Percentiles rank a stretch among this genome's conserved stretches.
phyloP scores from a whole-genome alignment of 257 asterid genomes.

The Petunia secreta region DNA sequence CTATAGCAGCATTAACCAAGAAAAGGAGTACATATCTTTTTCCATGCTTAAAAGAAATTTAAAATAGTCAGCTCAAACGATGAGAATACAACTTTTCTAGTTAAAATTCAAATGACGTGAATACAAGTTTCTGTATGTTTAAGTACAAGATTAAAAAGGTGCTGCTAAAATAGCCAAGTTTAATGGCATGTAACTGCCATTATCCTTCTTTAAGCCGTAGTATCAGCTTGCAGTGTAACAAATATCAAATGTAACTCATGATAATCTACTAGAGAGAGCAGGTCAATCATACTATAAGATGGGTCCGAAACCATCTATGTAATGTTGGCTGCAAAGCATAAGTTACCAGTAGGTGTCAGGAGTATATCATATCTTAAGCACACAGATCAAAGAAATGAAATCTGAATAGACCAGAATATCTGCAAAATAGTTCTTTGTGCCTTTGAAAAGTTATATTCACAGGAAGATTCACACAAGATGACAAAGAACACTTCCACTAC shows the following conservation, averaged over 20 bases:
- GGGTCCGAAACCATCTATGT: neutral
- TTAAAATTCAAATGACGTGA: neutral
- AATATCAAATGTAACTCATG: neutral
- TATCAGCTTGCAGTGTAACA: constrained; percentile 5
- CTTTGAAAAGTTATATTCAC: neutral
- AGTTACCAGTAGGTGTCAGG: neutral
- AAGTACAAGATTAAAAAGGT: neutral
- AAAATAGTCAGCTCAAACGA: neutral
- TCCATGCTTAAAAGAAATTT: constrained; percentile 19
- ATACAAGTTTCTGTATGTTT: neutral
- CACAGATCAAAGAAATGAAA: neutral
- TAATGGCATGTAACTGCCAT: neutral
- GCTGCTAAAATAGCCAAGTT: neutral
- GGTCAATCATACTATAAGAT: neutral
- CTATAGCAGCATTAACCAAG: constrained; percentile 7
- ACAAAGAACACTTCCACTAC: neutral
- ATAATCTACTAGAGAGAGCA: neutral
- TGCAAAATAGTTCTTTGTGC: neutral
- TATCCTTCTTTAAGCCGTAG: neutral
- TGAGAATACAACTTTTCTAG: no score
- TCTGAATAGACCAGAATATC: constrained; percentile 4
- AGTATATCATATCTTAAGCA: neutral
- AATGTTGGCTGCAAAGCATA: neutral
- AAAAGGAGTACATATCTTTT: constrained; percentile 10
- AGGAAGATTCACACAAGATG: neutral